phyloP scores from a whole-genome alignment of 306 rosid species.

The Gynostemma pentaphyllum region DNA sequence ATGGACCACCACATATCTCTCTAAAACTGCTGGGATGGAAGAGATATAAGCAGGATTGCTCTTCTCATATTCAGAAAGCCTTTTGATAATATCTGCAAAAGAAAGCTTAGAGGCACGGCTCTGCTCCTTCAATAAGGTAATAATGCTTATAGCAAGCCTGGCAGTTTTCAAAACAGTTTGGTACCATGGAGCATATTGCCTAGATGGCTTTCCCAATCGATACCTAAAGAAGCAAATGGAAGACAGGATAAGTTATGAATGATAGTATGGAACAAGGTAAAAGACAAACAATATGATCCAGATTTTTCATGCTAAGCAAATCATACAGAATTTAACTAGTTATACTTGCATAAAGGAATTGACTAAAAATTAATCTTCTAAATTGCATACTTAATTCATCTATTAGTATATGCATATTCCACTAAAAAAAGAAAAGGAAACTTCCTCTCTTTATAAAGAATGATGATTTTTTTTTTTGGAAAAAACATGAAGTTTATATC shows the following conservation, averaged over 20 bases:
- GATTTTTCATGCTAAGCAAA: neutral
- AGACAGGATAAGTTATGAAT: neutral
- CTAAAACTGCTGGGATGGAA: constrained; percentile 52
- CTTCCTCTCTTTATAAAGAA: neutral
- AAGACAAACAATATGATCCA: neutral
- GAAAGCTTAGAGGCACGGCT: constrained; percentile 76
- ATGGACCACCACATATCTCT: constrained; percentile 79
- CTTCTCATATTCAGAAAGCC: constrained; percentile 37
- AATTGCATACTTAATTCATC: neutral
- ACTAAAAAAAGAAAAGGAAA: neutral
- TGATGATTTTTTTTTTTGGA: neutral
- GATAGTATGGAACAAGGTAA: neutral
- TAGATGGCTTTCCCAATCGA: constrained; percentile 88
- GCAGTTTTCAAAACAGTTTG: constrained; percentile 76
- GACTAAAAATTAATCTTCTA: neutral
- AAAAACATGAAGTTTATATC: neutral
- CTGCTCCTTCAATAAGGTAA: constrained; percentile 74
- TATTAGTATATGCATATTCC: neutral
- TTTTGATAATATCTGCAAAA: constrained; percentile 63
- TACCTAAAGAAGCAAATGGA: constrained; percentile 43
- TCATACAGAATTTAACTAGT: neutral
- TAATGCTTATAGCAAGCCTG: constrained; percentile 55
- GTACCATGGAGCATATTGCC: constrained; percentile 87
- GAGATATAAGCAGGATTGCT: constrained; percentile 47
- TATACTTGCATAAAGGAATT: neutral